phyloP scores from a whole-genome alignment of 148 eudicot genomes.

The Drosera capensis region DNA sequence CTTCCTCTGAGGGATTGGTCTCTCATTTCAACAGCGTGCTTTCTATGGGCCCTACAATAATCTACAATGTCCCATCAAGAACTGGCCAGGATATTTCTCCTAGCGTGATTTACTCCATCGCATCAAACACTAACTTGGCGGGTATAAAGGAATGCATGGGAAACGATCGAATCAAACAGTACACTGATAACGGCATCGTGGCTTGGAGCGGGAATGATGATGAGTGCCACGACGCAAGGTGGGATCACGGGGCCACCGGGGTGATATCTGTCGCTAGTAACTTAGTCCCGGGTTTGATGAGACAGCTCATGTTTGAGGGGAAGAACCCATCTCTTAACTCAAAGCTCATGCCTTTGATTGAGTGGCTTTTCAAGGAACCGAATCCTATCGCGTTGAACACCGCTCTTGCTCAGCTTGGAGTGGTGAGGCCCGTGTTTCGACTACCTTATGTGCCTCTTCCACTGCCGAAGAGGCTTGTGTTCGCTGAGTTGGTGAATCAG shows the following conservation, averaged over 20 bases:
- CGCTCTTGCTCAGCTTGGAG: constrained; percentile 80
- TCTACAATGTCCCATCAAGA: constrained; percentile 77
- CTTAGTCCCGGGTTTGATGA: constrained; percentile 59
- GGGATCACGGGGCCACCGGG: constrained; percentile 66
- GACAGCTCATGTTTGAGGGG: constrained; percentile 58
- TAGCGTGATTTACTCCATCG: constrained; percentile 27
- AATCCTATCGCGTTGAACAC: constrained; percentile 79
- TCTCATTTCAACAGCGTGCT: constrained; percentile 65
- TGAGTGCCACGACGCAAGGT: constrained; percentile 69
- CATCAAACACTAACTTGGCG: constrained; percentile 40
- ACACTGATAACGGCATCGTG: constrained; percentile 38
- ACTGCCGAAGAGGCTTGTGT: constrained; percentile 49
- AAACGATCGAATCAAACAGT: constrained; percentile 43
- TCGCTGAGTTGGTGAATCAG: constrained; percentile 56
- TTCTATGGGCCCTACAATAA: constrained; percentile 72
- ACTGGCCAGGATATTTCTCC: constrained; percentile 83
- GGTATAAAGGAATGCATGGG: constrained; percentile 82
- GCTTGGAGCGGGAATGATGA: constrained; percentile 93
- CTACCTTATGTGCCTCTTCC: constrained; percentile 73
- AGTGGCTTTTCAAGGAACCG: constrained; percentile 75
- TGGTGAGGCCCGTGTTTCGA: constrained; percentile 62
- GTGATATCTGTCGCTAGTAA: constrained; percentile 72
- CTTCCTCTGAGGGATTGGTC: constrained; percentile 61
- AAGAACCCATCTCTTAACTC: constrained; percentile 41
- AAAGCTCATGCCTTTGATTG: constrained; percentile 45